Base-by-base conservation (phyloP, 2,329 filamentous ascomycete species). In the Aspergillus sp. region DNA sequence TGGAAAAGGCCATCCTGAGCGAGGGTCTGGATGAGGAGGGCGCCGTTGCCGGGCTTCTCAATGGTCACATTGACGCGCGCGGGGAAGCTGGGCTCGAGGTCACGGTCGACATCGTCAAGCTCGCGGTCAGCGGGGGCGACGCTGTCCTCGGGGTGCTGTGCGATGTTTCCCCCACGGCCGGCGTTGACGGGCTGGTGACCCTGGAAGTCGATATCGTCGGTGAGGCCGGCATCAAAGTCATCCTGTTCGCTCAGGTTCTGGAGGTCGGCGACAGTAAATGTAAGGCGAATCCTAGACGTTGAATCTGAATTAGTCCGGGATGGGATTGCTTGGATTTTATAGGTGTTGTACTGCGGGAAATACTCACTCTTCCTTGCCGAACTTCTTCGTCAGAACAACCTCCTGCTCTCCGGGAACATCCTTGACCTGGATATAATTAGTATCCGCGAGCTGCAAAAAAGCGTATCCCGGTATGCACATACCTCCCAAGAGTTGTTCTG, bases 321-420 rank as follows among this genome's bases (percentile, higher is more conserved):
- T 23, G 2, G 2, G 30, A n/a, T 15, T 25, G 30, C 13, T 15
- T 25, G 8, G 19, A 19, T 11, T 13, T 25, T 28, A 30, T 41
- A 13, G 7, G 19, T 9, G 17, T 4, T 41, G 7, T 17, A n/a
- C 1, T 13, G 19, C 19, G 17, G 48, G 49, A 11, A 23, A 31
- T 47, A 79, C 88, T 79, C 80, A 95, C 92, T 89, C 92, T 83
- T 99, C 95, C 66, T 96, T 89, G 72, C 91, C 91, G 73, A 91
- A 94, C 67, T 86, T 89, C 73, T 93, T 90, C 64, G 88, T 90
- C 68, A 99, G 85, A 72, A 90, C 84, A 69, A 99, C 91, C 70
- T 97, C 92, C 81, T 98, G 91, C 78, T 92, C 86, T 65, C 95
- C 95, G 30, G 89, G 84, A 34, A 84, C 87, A 79, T 99, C 95